Evolutionary conservation across 208 protist genomes (phyloP), one percentile per base, ranked within the genome.

Genomic region (Angomonas deanei): DNA sequence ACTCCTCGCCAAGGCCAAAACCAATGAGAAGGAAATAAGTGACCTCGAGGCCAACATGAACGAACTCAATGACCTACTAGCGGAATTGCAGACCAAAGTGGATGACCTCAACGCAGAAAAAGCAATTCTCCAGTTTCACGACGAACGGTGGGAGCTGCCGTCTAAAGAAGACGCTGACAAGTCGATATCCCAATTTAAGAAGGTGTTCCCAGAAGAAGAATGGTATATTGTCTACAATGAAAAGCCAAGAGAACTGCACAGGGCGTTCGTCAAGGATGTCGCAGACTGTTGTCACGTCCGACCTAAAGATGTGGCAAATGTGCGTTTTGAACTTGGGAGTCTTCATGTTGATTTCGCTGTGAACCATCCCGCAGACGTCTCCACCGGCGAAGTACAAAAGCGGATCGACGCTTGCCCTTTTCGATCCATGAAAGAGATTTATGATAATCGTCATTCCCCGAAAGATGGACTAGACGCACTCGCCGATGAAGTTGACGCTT

Each of bases 201-300:
- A 81, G 49, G 62, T 61, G 1, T 81, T 81, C 61, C 52, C 49
- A 0, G 65, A 63, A 2, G 21, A 28, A 5, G 75, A 76, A 23
- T 81, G 75, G 75, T 21, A 68, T 17, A 15, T 70, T 15, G 28
- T 76, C 0, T 47, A 76, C 0, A 33, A 73, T 5, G 42, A 53
- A 10, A 62, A 65, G 13, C 65, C 57, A 19, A 38, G 48, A 0
- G 75, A 76, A 23, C 66, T 81, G 1, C 27, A 57, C 3, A 28
- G 64, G 15, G 47, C 42, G 36, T 76, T 81, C 59, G 42, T 33
- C 15, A 58, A 54, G 4, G 75, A 81, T 21, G 58, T 62, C 2
- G 57, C 64, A 21, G 27, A 54, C n/a, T 68, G 69, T n/a, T 81
- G 75, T 46, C 71, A 74, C 24, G 55, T 81, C 1, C 60, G 65